Conservation (phyloP, 192 early-diverging fungal species). For the Chytriomyces hyalinus region DNA sequence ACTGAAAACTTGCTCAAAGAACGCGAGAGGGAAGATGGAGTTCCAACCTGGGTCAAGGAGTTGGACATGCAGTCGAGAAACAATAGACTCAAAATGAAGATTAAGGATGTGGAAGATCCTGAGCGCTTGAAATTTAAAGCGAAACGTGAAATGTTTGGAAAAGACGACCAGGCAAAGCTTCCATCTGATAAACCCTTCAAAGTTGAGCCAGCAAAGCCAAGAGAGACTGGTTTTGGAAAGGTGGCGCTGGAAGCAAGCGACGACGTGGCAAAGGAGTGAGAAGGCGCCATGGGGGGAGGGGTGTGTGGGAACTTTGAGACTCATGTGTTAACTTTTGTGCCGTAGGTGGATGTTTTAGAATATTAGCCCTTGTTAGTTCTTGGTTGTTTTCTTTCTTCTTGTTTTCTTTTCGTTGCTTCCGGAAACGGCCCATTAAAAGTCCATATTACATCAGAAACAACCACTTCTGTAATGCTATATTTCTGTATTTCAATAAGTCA, state of each 20-base stretch:
- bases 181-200: conserved; percentile 7
- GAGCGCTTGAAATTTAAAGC: conserved; percentile 38
- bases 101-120: conserved; percentile 34
- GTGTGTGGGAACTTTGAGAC: no score
- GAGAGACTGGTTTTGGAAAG: conserved; percentile 36
- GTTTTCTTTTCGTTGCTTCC: no score
- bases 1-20: conserved; percentile 34
- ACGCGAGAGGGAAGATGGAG: conserved; percentile 26
- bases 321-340: no score
- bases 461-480: no score
- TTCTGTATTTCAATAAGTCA: neutral
- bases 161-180: conserved; percentile 26
- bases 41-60: conserved; percentile 35
- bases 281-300: neutral
- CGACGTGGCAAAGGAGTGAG: conserved; percentile 24
- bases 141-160: conserved; percentile 37
- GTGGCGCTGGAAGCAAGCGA: conserved; percentile 16
- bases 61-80: conserved; percentile 39
- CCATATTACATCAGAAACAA: no score
- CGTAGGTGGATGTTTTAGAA: no score
- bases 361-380: no score
- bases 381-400: no score
- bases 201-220: conserved; percentile 22
- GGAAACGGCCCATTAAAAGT: no score
- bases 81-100: conserved; percentile 35